Conservation (phyloP, 495 filamentous ascomycete genomes). For the Penicillium flavigenum region DNA sequence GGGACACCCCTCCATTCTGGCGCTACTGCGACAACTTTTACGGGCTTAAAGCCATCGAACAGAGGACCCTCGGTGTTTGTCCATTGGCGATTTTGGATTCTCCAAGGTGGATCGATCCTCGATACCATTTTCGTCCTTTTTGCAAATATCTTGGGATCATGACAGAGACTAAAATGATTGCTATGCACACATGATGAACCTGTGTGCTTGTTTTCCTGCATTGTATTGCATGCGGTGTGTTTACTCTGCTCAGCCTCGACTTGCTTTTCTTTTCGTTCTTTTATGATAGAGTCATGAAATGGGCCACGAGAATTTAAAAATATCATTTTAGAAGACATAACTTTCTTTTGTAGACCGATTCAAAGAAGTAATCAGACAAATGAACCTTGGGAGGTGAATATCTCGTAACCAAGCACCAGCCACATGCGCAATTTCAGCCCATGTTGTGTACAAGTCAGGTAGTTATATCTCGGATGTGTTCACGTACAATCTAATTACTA, state of each 20-base stretch:
- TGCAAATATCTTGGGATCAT: slow-evolving; percentile 20
- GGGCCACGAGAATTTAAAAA: slow-evolving; percentile 45
- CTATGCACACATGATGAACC: slow-evolving; percentile 33
- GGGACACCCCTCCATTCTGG: slow-evolving; percentile 18
- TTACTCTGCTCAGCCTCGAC: slow-evolving; percentile 44
- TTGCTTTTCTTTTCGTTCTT: slow-evolving; percentile 42
- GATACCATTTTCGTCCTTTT: slow-evolving; percentile 25
- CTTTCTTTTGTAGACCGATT: not conserved
- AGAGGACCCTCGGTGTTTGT: slow-evolving; percentile 23
- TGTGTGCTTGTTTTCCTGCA: slow-evolving; percentile 31
- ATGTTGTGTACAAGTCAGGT: not conserved
- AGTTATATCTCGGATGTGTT: not conserved
- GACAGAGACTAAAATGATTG: slow-evolving; percentile 38
- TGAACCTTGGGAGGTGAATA: not conserved
- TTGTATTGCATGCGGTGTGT: slow-evolving; percentile 31
- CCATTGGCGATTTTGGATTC: slow-evolving; percentile 19
- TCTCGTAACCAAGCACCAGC: not conserved
- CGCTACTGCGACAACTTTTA: slow-evolving; percentile 27
- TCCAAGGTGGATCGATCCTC: slow-evolving; percentile 12
- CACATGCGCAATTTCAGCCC: not conserved
- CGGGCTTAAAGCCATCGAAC: slow-evolving; percentile 31
- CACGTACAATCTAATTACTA: not conserved
- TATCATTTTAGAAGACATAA: slow-evolving; percentile 12
- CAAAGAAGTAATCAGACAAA: not conserved
- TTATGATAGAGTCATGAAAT: slow-evolving; percentile 49